Percentiles rank a stretch among this genome's conserved stretches.
phyloP scores from a whole-genome alignment of 306 rosid genomes.

The Pueraria montana region DNA sequence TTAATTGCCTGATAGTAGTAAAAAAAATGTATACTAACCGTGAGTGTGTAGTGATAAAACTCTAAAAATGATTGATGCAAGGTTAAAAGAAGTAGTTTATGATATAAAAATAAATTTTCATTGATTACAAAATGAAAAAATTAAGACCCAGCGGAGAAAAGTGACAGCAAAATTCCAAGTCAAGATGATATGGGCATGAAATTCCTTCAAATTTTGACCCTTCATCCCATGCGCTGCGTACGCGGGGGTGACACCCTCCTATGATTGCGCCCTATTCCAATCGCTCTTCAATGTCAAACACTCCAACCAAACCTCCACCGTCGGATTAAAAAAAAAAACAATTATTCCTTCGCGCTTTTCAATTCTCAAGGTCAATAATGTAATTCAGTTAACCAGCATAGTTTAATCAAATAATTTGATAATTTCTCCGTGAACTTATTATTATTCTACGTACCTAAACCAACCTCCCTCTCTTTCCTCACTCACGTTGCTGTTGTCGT shows the following conservation, averaged over 20 bases:
- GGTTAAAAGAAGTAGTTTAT: too few relatives aligned
- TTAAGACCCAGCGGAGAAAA: background rate
- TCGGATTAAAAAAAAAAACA: background rate
- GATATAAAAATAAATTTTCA: too few relatives aligned
- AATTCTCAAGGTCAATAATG: constrained; percentile 3
- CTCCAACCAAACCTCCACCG: constrained; percentile 11
- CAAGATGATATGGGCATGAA: background rate
- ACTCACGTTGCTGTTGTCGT: constrained; percentile 31
- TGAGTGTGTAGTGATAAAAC: too few relatives aligned
- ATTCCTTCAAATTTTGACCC: background rate
- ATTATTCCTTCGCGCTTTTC: background rate
- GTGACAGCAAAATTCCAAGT: background rate
- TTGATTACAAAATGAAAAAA: too few relatives aligned
- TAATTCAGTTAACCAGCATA: background rate
- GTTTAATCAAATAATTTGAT: background rate
- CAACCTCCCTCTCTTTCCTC: background rate
- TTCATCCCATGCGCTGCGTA: background rate
- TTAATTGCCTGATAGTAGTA: too few relatives aligned
- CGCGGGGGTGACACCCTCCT: background rate
- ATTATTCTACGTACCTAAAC: background rate
- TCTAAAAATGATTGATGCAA: too few relatives aligned
- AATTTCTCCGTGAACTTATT: constrained; percentile 30
- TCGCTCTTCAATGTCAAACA: background rate
- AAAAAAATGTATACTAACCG: too few relatives aligned
- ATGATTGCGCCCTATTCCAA: background rate